Percentiles rank a stretch among this genome's conserved stretches.
Evolutionary conservation across 164 flowering plant species (phyloP).

Genomic region (Liriodendron chinense): DNA sequence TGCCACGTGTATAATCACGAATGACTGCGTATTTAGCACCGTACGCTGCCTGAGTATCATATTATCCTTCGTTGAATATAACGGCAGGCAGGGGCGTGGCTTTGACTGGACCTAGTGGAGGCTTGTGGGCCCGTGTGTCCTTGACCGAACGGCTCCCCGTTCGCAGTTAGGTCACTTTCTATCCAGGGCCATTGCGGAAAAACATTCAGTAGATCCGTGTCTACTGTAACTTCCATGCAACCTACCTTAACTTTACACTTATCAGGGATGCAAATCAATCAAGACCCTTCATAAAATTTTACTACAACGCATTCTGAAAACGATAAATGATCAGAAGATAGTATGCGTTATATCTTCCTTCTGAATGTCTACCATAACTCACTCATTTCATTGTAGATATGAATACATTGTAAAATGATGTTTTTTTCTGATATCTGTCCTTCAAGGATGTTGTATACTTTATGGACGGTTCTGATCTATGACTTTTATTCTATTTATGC

Average conservation of each 20-base stretch:
- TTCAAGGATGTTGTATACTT: not conserved
- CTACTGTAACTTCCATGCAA: too few species aligned
- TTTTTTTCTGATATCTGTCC: not conserved
- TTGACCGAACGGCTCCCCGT: not conserved
- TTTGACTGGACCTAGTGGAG: slow-evolving; percentile 3
- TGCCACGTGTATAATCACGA: not conserved
- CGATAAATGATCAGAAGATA: too few species aligned
- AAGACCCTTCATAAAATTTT: too few species aligned
- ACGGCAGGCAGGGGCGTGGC: not conserved
- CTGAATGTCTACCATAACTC: too few species aligned
- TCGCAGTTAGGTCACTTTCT: not conserved
- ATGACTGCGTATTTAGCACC: not conserved
- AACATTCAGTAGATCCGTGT: not conserved
- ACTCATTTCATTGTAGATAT: too few species aligned
- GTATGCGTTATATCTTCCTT: too few species aligned
- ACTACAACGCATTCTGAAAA: too few species aligned
- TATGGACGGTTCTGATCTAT: not conserved
- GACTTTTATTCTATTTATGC: not conserved
- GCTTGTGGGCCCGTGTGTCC: not conserved
- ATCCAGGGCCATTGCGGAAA: not conserved
- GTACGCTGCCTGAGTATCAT: not conserved
- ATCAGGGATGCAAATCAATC: too few species aligned
- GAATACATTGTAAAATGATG: not conserved
- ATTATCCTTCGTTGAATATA: not conserved
- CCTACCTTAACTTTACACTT: too few species aligned